Base-by-base conservation (phyloP, 2,329 filamentous ascomycete genomes). In the Cladosporium sphaerospermum region DNA sequence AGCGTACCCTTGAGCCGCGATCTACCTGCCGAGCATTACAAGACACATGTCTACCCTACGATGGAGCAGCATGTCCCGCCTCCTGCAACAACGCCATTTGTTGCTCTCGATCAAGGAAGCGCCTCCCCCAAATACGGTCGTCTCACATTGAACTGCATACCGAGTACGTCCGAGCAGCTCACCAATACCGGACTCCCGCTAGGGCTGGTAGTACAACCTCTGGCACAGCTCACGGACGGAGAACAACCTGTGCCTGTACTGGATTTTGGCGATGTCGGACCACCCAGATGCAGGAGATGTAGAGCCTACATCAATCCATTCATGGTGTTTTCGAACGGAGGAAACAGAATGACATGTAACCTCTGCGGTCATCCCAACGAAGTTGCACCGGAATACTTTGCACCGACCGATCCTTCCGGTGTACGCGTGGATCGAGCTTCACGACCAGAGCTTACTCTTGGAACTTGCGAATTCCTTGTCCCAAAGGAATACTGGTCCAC, bases 401-500 rank as follows among this genome's bases (percentile, higher is more conserved):
- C 89, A 52, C 91, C 93, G 14, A 89, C 89, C 23, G 92, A 89
- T 63, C 89, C 89, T 4, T 85, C 89, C 53, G 93, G 93, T 14
- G 82, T 89, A 40, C 85, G 93, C 54, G 83, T 95, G 46, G 93
- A 99, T 71, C 83, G 93, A 45, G 81, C 91, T 66, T 87, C 95
- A 67, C 81, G 93, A 49, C 91, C 92, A 0, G 93, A 99, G 72
- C 77, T 99, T 63, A 88, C 85, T 63, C 81, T 89, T 53, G 93
- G 93, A 36, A 97, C 93, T 0, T 92, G 97, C 43, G 93, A 99
- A 67, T 99, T 95, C 67, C 78, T 93, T 56, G 95, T 99, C 11
- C 93, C 93, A 13, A 97, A 96, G 73, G 93, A 99, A 73, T 99
- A 99, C 73, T 99, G 91, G 89, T 92, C 89, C 19, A 93, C 92